phyloP scores from a whole-genome alignment of 2,329 filamentous ascomycete species.

The Diaporthe batatas region DNA sequence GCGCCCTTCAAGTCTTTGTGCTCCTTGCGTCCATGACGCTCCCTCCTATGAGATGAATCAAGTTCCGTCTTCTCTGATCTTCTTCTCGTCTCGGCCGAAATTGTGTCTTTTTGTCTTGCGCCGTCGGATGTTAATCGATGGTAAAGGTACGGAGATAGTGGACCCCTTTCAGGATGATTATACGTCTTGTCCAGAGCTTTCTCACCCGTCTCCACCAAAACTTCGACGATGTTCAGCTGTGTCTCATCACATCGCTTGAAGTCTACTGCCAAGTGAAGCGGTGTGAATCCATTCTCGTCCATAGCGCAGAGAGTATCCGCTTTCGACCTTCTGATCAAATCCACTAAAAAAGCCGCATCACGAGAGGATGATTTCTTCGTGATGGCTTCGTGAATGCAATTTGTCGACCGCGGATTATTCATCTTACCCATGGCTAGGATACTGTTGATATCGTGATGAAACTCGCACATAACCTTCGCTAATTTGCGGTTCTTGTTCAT shows the following conservation, averaged over 20 bases:
- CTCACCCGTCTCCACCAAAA: background rate
- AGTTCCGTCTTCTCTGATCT: background rate
- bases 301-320: background rate
- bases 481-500: conserved; percentile 39
- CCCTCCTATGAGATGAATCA: background rate
- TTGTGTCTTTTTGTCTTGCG: too few species aligned
- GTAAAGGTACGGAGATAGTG: conserved; percentile 7
- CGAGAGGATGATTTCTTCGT: background rate
- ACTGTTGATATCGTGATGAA: conserved; percentile 36
- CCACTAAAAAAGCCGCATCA: too few species aligned
- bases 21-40: background rate
- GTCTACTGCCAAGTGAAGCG: conserved; percentile 17
- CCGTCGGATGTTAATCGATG: background rate
- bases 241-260: background rate
- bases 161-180: background rate
- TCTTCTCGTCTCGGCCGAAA: background rate
- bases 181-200: background rate
- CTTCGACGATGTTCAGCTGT: background rate
- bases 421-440: conserved; percentile 1
- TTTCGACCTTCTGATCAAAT: background rate
- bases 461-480: conserved; percentile 40
- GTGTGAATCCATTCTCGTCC: background rate
- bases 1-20: too few species aligned
- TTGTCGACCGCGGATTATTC: background rate
- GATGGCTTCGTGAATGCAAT: conserved; percentile 20